Conservation (phyloP, 371 early-diverging fungal species). For the Catenaria anguillulae region DNA sequence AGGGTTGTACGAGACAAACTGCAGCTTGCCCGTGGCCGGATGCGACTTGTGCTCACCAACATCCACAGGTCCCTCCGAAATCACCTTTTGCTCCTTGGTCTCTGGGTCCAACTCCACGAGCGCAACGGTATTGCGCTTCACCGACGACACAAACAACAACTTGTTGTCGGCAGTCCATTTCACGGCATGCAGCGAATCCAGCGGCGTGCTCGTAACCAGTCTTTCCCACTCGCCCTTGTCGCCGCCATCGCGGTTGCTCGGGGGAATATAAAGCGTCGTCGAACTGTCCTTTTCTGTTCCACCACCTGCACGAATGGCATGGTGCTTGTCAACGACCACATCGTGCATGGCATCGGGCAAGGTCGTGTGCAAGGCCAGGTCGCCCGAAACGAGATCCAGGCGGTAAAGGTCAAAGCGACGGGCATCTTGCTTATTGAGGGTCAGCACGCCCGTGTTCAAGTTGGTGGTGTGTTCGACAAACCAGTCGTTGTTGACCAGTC, state of each 20-base stretch:
- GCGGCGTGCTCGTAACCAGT: too few relatives aligned
- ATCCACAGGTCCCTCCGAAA: neutral
- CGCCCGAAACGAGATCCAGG: slow-evolving; percentile 8
- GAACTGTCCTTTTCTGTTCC: slow-evolving; percentile 1
- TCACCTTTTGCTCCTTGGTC: neutral
- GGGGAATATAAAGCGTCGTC: neutral
- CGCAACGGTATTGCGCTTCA: neutral
- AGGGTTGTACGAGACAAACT: neutral
- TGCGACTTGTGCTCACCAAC: neutral
- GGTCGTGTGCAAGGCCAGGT: slow-evolving; percentile 7
- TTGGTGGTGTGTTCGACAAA: neutral
- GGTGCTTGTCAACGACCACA: slow-evolving; percentile 3
- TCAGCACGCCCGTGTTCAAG: slow-evolving; percentile 9
- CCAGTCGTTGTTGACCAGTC: too few relatives aligned
- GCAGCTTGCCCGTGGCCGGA: neutral
- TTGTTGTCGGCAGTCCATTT: neutral
- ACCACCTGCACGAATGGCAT: neutral
- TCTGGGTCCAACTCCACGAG: neutral
- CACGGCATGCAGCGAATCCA: neutral
- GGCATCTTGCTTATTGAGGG: slow-evolving; percentile 13
- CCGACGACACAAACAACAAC: neutral
- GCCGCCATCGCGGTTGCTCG: neutral
- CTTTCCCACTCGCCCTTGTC: neutral
- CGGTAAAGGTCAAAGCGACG: slow-evolving; percentile 9
- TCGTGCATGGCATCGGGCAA: too few relatives aligned